phyloP scores from a whole-genome alignment of 208 protist genomes.

The Trypanosoma lewisi region DNA sequence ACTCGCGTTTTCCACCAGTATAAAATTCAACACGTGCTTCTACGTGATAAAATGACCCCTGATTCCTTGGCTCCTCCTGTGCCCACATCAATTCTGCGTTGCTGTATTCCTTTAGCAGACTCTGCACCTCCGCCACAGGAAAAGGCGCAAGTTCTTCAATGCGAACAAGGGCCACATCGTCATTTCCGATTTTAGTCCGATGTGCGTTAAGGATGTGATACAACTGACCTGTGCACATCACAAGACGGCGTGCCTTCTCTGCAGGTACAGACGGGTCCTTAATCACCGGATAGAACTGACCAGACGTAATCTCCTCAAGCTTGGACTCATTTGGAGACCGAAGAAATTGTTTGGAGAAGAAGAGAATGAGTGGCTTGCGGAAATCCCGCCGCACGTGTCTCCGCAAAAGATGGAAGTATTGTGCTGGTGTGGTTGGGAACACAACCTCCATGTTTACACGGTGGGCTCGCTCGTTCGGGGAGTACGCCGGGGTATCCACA shows the following conservation, averaged over 20 bases:
- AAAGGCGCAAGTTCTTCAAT: slow-evolving; percentile 98
- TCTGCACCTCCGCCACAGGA: slow-evolving; percentile 92
- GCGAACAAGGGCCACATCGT: slow-evolving; percentile 89
- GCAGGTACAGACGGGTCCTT: slow-evolving; percentile 57
- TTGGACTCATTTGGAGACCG: slow-evolving; percentile 85
- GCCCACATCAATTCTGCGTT: slow-evolving; percentile 94
- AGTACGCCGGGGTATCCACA: slow-evolving; percentile 80
- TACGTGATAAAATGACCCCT: slow-evolving; percentile 92
- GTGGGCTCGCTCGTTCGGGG: slow-evolving; percentile 57
- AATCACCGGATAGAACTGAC: slow-evolving; percentile 82
- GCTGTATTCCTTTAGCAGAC: slow-evolving; percentile 77
- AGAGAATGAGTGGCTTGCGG: slow-evolving; percentile 97
- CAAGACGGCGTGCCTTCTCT: slow-evolving; percentile 79
- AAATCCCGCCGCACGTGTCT: slow-evolving; percentile 97
- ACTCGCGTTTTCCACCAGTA: slow-evolving; percentile 51
- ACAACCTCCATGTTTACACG: slow-evolving; percentile 90
- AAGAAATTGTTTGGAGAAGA: slow-evolving; percentile 92
- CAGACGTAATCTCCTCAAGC: slow-evolving; percentile 48
- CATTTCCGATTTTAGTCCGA: slow-evolving; percentile 57
- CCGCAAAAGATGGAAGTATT: slow-evolving; percentile 99
- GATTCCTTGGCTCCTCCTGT: slow-evolving; percentile 98
- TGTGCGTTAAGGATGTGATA: slow-evolving; percentile 93
- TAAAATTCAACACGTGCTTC: slow-evolving; percentile 81
- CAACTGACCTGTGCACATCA: slow-evolving; percentile 97
- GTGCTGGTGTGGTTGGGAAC: slow-evolving; percentile 95